Evolutionary conservation across 306 rosid species (phyloP).

Genomic region (Acmispon strigosus): DNA sequence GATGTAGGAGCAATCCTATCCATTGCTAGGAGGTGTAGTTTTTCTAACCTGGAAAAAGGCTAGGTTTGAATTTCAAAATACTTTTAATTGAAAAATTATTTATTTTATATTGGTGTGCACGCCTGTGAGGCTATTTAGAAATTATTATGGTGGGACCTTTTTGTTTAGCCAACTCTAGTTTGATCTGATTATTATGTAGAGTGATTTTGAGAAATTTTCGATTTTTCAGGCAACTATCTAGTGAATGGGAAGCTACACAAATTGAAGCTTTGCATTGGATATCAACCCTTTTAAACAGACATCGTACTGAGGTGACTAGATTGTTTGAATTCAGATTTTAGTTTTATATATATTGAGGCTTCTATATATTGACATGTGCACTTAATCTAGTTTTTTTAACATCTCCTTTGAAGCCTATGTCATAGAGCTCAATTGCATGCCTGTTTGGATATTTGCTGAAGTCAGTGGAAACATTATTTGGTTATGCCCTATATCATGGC

Average conservation of each 20-base stretch:
- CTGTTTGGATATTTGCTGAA: slow-evolving; percentile 1
- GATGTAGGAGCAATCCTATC: slow-evolving; percentile 81
- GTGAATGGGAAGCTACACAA: too few species aligned
- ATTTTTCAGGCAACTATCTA: too few species aligned
- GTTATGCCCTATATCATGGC: neutral
- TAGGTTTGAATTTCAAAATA: slow-evolving; percentile 32
- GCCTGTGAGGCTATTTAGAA: slow-evolving; percentile 16
- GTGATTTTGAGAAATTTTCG: slow-evolving; percentile 30
- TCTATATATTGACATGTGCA: neutral
- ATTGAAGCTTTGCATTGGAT: too few species aligned
- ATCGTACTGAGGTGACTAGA: slow-evolving; percentile 79
- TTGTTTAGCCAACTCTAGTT: neutral
- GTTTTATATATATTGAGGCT: too few species aligned
- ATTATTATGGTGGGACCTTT: slow-evolving; percentile 13
- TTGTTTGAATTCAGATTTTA: neutral
- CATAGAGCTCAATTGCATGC: slow-evolving; percentile 1
- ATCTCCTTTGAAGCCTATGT: slow-evolving; percentile 5
- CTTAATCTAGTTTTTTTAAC: too few species aligned
- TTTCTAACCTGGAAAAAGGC: slow-evolving; percentile 16
- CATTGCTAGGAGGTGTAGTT: slow-evolving; percentile 73
- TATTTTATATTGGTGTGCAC: neutral
- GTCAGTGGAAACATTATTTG: slow-evolving; percentile 8
- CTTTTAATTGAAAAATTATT: slow-evolving; percentile 13
- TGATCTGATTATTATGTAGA: slow-evolving; percentile 18
- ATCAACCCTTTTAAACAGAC: too few species aligned